These are phyloP conservation scores for Beverwykella pulmonaria DNA, from an alignment of 495 filamentous ascomycete genomes.

Conservation along the genomic window DNA sequence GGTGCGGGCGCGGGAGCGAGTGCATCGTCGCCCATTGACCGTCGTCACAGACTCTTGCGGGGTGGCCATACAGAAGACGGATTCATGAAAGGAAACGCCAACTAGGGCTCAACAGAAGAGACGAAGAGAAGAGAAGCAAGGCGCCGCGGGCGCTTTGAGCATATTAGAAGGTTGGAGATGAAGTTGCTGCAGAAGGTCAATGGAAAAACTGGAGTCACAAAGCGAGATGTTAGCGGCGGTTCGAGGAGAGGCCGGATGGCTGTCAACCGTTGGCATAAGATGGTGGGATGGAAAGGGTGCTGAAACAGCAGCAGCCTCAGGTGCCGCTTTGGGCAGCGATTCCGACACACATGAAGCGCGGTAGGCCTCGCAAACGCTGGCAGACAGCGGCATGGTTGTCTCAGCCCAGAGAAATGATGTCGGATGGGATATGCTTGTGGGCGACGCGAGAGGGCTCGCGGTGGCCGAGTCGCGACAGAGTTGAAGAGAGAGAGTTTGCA, in stretches of 20 bases:
- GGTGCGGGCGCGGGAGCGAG: conserved; percentile 30
- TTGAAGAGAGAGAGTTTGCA: not conserved
- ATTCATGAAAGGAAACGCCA: conserved; percentile 35
- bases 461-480: not conserved
- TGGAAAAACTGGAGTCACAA: conserved; percentile 13
- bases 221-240: conserved; percentile 29
- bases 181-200: conserved; percentile 18
- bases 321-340: conserved; percentile 32
- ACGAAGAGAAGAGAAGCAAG: conserved; percentile 21
- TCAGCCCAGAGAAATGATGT: conserved; percentile 23
- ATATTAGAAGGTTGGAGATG: conserved; percentile 36
- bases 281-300: conserved; percentile 14
- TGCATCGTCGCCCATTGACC: conserved; percentile 36
- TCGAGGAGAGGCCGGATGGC: conserved; percentile 31
- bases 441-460: conserved; percentile 4
- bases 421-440: conserved; percentile 11
- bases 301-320: conserved; percentile 35
- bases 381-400: conserved; percentile 28
- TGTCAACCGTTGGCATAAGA: conserved; percentile 35
- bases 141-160: conserved; percentile 31
- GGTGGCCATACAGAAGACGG: conserved; percentile 39
- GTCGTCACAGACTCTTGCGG: conserved; percentile 35
- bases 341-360: conserved; percentile 37
- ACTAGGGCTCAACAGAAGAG: conserved; percentile 26
- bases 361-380: conserved; percentile 25